phyloP scores from a whole-genome alignment of 768 basidiomycete species.

The Pleurotus pulmonarius region DNA sequence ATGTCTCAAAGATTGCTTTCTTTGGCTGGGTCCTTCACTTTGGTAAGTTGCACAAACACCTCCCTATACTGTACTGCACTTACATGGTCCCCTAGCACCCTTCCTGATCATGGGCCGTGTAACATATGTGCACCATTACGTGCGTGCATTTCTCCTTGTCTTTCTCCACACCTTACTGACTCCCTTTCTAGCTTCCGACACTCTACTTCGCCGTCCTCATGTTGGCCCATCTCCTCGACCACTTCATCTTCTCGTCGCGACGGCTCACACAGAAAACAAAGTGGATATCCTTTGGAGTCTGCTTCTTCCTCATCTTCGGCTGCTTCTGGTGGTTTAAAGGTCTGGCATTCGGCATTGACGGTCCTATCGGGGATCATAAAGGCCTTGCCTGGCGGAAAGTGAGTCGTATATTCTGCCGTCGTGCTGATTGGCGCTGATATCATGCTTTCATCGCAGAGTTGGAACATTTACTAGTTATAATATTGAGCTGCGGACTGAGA shows the following conservation, averaged over 20 bases:
- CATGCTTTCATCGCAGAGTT: not conserved
- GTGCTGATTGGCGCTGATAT: not conserved
- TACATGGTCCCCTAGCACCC: conserved; percentile 53
- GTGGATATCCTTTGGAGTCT: conserved; percentile 62
- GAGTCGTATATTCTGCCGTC: not conserved
- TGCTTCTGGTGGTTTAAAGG: conserved; percentile 96
- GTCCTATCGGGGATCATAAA: conserved; percentile 75
- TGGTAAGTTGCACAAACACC: conserved; percentile 40
- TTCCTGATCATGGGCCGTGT: conserved; percentile 99
- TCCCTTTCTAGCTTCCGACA: conserved; percentile 69
- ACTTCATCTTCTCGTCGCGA: conserved; percentile 82
- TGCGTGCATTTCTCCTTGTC: conserved; percentile 34
- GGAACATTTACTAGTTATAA: conserved; percentile 9
- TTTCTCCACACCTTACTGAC: not conserved
- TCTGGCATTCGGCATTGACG: conserved; percentile 89
- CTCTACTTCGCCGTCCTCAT: conserved; percentile 96
- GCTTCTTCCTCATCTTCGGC: conserved; percentile 56
- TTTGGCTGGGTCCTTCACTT: conserved; percentile 93
- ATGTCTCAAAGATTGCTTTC: conserved; percentile 88
- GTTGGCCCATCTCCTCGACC: conserved; percentile 87
- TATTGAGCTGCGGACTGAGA: not conserved
- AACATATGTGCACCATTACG: conserved; percentile 95
- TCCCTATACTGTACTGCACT: not conserved
- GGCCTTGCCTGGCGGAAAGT: conserved; percentile 78
- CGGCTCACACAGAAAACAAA: conserved; percentile 64